Base-by-base conservation (phyloP, 2,329 filamentous ascomycete genomes). In the Alternaria triticina region DNA sequence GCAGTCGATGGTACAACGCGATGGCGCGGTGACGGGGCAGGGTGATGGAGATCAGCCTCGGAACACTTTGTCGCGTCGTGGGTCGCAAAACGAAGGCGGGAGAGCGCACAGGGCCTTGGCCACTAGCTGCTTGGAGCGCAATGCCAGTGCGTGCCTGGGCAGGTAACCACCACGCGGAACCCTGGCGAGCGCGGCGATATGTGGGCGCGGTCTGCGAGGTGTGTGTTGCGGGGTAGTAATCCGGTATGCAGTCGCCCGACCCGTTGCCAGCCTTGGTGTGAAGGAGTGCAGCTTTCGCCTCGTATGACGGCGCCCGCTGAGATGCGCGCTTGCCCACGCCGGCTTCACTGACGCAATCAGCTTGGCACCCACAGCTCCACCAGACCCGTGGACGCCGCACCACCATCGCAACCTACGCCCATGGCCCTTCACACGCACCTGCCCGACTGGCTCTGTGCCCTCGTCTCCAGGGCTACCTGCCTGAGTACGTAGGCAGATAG, bases 11-110 rank as follows among this genome's bases (percentile, higher is more conserved):
- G 59, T 12, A 36, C 49, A 23, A 20, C 11, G 49, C 43, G 63
- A 66, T 57, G 63, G 43, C 60, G 64, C 59, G 54, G 55, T 66
- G 54, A 62, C 60, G 59, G 57, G 57, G 51, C 59, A 62, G 56
- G 65, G 63, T 66, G 70, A 68, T 69, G 65, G 66, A 64, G 69
- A 68, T 70, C 69, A 55, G 62, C 68, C 59, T 64, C 67, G 62
- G 63, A 40, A 49, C 56, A 54, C 54, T 66, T 62, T 54, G 67
- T 65, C 66, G 69, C 66, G 70, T 72, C 65, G 65, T 67, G 67
- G 59, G 61, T 62, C 61, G 59, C 62, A 62, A 62, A 54, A 50
- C 61, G 49, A 51, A 60, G 55, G 56, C 62, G 62, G 59, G 62
- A 62, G 62, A 62, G 59, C 36, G 36, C 50, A 60, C 61, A 63